phyloP scores from a whole-genome alignment of 768 basidiomycete species.

The Xerocomus brunneocitrinus region DNA sequence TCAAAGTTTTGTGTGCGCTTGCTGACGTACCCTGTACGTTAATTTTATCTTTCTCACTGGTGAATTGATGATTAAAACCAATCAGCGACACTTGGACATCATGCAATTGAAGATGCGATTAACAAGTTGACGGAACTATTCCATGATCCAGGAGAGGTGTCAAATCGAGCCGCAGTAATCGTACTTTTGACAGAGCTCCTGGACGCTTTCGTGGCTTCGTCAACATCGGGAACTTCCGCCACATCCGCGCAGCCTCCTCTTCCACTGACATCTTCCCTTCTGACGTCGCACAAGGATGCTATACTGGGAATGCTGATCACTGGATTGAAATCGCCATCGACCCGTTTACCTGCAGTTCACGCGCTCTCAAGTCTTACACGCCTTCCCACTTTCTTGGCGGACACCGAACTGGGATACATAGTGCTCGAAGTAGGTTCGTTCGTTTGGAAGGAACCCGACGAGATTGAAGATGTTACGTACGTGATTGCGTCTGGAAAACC shows the following conservation, averaged over 20 bases:
- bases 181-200: slow-evolving; percentile 64
- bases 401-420: slow-evolving; percentile 74
- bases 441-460: slow-evolving; percentile 44
- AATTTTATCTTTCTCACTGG: background rate
- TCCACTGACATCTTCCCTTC: slow-evolving; percentile 26
- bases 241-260: background rate
- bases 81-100: slow-evolving; percentile 64
- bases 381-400: slow-evolving; percentile 55
- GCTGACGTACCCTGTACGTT: slow-evolving; percentile 73
- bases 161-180: slow-evolving; percentile 63
- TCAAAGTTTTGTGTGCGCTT: slow-evolving; percentile 75
- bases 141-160: slow-evolving; percentile 62
- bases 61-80: slow-evolving; percentile 5
- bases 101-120: slow-evolving; percentile 61
- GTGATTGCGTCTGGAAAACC: slow-evolving; percentile 1
- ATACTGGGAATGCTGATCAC: slow-evolving; percentile 60
- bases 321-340: slow-evolving; percentile 49
- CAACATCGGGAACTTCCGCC: background rate
- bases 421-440: slow-evolving; percentile 74
- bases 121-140: slow-evolving; percentile 78
- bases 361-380: slow-evolving; percentile 65
- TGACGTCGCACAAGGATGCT: slow-evolving; percentile 70
- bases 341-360: slow-evolving; percentile 56
- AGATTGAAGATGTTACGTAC: slow-evolving; percentile 52
- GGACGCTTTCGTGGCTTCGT: slow-evolving; percentile 32